A percentile compares a stretch with the other conserved stretches of the same genome.
Conservation (phyloP, 139 green algal genomes). For the Nannochloris sp. region DNA sequence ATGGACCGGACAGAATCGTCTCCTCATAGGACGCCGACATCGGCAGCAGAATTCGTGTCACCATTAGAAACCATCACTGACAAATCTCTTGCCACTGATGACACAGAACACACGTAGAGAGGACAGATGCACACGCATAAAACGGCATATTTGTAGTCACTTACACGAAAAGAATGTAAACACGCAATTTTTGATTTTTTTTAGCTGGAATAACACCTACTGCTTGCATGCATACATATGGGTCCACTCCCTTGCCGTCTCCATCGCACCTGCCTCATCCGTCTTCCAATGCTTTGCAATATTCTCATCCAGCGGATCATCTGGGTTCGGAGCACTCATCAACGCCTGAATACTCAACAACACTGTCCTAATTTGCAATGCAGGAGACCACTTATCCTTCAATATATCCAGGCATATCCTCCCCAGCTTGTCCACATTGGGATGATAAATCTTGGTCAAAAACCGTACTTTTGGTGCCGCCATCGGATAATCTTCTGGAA, state of each 20-base stretch:
- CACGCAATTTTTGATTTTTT: no score
- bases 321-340: conserved; percentile 92
- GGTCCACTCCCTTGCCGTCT: conserved; percentile 32
- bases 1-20: no score
- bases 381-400: conserved; percentile 99
- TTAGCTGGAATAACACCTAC: no score
- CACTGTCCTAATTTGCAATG: conserved; percentile 96
- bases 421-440: conserved; percentile 98
- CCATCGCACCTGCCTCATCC: conserved; percentile 82
- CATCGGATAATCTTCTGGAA: conserved; percentile 99
- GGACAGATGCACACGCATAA: no score
- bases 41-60: no score
- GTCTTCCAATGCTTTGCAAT: conserved; percentile 97
- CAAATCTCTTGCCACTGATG: no score
- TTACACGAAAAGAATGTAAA: no score
- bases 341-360: conserved; percentile 95
- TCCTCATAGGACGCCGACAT: no score
- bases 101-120: no score
- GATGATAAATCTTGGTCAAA: conserved; percentile 96
- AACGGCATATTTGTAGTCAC: no score
- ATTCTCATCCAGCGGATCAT: conserved; percentile 93
- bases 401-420: conserved; percentile 98
- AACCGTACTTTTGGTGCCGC: conserved; percentile 95
- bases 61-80: no score
- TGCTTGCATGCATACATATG: conserved; percentile 6